Evolutionary conservation across 2,329 filamentous ascomycete species (phyloP), one percentile per base, ranked within the genome.

Genomic region (Ceratocystis albifundus): DNA sequence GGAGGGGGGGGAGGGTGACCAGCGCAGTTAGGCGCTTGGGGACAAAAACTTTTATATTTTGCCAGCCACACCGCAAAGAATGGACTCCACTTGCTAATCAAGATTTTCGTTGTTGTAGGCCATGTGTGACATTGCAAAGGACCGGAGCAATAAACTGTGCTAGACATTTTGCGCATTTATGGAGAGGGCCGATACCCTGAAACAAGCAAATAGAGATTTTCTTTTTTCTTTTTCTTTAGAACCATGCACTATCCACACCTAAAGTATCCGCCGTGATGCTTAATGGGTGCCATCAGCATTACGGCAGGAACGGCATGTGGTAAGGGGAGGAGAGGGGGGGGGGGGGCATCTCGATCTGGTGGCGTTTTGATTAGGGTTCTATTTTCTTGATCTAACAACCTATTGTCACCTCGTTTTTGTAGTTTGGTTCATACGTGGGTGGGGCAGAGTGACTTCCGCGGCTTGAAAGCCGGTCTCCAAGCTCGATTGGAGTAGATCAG

Each of bases 91-190:
- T 3, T 53, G 66, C 70, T 73, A 67, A 72, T 64, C 25, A n/a
- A 8, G 32, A 66, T 8, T 22, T 4, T 66, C n/a, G 25, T 8
- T 32, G 17, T 20, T 64, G 28, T 32, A 90, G 88, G 91, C 92
- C 50, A 96, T 96, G 89, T 90, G 90, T 72, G 88, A 91, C 71
- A 96, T 96, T 72, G 92, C 92, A 36, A 82, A 84, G 64, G 90
- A 96, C 72, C 83, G 92, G 62, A 89, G 87, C 0, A 74, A 76
- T 41, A 95, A 91, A 75, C 74, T 89, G 48, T 59, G 55, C 5
- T 59, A 12, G 32, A 30, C 7, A 15, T 72, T 69, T 46, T 46
- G 57, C 25, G 28, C 50, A 28, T 32, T 30, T 57, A 12, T 57
- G 25, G 53, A 30, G 53, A 30, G 17, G 36, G 36, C 10, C 12